A percentile compares a stretch with the other conserved stretches of the same genome.
Conservation (phyloP, 176 grass and related monocot species). For the Cenchrus fungigraminus region DNA sequence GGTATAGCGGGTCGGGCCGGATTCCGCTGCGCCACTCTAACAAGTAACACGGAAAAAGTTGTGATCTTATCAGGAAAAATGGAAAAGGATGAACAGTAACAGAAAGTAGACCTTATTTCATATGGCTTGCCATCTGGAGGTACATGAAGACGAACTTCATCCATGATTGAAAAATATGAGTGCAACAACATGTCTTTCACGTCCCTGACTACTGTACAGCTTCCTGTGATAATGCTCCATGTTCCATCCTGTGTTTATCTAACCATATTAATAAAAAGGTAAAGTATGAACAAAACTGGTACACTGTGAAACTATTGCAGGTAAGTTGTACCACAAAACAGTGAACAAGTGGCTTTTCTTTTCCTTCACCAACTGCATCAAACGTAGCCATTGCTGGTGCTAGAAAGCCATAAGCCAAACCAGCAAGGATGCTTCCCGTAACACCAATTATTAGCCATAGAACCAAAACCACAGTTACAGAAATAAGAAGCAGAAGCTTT, state of each 20-base stretch:
- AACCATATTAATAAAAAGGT: slow-evolving; percentile 34
- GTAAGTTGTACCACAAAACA: slow-evolving; percentile 74
- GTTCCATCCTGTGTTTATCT: slow-evolving; percentile 81
- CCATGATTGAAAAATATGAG: slow-evolving; percentile 91
- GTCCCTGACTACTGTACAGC: slow-evolving; percentile 81
- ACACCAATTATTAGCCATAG: slow-evolving; percentile 71
- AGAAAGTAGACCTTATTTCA: slow-evolving; percentile 83
- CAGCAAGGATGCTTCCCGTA: slow-evolving; percentile 63
- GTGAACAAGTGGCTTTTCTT: slow-evolving; percentile 65
- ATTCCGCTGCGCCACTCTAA: too few relatives aligned
- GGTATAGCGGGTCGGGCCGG: too few relatives aligned
- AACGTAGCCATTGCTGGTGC: slow-evolving; percentile 89
- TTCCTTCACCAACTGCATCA: slow-evolving; percentile 92
- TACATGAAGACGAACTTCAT: slow-evolving; percentile 66
- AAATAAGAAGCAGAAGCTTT: slow-evolving; percentile 69
- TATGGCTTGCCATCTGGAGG: slow-evolving; percentile 68
- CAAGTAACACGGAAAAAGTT: neutral
- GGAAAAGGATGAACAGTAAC: slow-evolving; percentile 5
- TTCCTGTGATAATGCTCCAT: slow-evolving; percentile 84
- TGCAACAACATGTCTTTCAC: slow-evolving; percentile 72
- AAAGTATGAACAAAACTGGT: neutral
- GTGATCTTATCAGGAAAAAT: slow-evolving; percentile 14
- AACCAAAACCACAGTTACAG: slow-evolving; percentile 48
- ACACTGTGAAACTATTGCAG: neutral
- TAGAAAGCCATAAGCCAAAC: slow-evolving; percentile 78